phyloP scores from a whole-genome alignment of 495 filamentous ascomycete genomes.

The Chaetomium fimeti region DNA sequence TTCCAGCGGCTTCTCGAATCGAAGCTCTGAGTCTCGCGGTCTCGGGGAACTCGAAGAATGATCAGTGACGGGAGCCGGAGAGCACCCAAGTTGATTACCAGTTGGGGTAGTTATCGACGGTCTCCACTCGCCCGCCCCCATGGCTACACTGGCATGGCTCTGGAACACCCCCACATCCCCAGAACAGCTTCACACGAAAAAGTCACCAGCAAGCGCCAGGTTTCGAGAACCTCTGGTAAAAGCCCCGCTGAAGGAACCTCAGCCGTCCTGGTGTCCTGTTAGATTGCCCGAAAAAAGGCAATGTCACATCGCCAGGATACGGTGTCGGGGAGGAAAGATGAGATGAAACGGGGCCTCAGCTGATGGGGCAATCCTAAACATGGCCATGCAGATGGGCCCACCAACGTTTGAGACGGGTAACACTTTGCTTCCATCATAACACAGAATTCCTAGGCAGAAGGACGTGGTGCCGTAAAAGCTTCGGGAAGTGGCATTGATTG shows the following conservation, averaged over 20 bases:
- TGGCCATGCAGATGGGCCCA: constrained; percentile 32
- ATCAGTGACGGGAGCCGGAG: no score
- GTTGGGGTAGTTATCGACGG: background rate
- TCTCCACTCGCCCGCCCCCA: constrained; percentile 6
- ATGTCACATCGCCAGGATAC: constrained; percentile 28
- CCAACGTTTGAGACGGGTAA: constrained; percentile 34
- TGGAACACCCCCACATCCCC: constrained; percentile 14
- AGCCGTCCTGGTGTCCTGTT: constrained; percentile 18
- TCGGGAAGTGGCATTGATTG: constrained; percentile 16
- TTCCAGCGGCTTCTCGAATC: constrained; percentile 8
- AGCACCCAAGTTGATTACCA: no score
- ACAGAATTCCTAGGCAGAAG: constrained; percentile 8
- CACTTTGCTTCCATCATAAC: constrained; percentile 23
- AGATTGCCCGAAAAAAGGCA: constrained; percentile 14
- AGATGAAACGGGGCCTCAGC: constrained; percentile 43
- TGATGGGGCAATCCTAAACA: constrained; percentile 38
- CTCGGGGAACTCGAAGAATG: background rate
- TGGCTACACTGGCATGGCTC: constrained; percentile 1
- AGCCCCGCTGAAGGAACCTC: background rate
- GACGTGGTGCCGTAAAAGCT: constrained; percentile 13
- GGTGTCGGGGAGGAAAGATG: constrained; percentile 24
- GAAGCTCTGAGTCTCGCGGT: background rate
- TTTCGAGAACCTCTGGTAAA: constrained; percentile 27
- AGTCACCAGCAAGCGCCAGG: constrained; percentile 23
- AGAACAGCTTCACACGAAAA: background rate